Evolutionary conservation across 495 filamentous ascomycete genomes (phyloP), one percentile per base, ranked within the genome.

Genomic region (Trichoderma erinaceum): DNA sequence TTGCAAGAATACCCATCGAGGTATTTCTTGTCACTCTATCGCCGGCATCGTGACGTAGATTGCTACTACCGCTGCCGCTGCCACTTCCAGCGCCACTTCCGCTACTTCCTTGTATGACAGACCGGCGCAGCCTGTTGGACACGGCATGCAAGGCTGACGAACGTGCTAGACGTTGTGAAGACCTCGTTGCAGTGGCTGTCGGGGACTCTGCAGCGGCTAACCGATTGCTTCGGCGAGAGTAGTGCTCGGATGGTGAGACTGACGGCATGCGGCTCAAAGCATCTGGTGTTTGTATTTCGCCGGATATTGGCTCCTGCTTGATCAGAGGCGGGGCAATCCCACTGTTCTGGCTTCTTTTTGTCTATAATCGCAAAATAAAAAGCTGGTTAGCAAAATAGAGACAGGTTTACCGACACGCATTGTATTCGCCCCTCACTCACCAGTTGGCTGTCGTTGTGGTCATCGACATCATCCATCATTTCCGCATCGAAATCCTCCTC

Each of bases 381-480:
- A 15, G 3, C 1, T 63, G 15, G 38, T 56, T 12, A 56, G 50
- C n/a, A 21, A 56, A 56, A 16, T 11, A 48, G 46, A n/a, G 18
- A 5, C 18, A 52, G 25, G 21, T 10, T 25, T 4, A 52, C n/a
- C 5, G 16, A 52, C 48, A 10, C 3, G 4, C 48, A 23, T 52
- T n/a, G 8, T 8, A n/a, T 10, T 16, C 7, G 21, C 16, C n/a
- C 1, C 21, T 2, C 63, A 65, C 63, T 41, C n/a, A 65, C 63
- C 35, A 44, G 63, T 23, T 41, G 35, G 35, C 35, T 18, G 12
- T 65, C 41, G 23, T 7, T 1, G 32, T 27, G 87, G 68, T 93
- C 89, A 35, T 87, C 82, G 68, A 90, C 90, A 25, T 84, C 78
- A 11, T 41, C 63, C 8, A 65, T 41, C 21, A 15, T 41, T n/a